Conservation (phyloP, 2,329 filamentous ascomycete genomes). For the Aspergillus terreus region DNA sequence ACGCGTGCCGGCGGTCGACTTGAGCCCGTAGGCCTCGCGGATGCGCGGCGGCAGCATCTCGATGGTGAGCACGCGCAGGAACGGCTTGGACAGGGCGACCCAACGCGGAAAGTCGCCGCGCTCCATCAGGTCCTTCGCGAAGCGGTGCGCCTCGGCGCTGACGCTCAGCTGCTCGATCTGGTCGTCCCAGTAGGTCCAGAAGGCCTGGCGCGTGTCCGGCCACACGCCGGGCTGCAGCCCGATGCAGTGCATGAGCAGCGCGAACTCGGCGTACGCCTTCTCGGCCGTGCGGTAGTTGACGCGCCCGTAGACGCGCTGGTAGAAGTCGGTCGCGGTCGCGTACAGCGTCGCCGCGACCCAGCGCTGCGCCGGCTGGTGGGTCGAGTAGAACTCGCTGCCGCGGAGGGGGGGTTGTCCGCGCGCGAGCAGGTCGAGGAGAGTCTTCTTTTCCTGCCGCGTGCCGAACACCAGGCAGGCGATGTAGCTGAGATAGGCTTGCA, state of each 20-base stretch:
- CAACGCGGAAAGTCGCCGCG: conserved; percentile 25
- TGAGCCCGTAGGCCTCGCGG: conserved; percentile 32
- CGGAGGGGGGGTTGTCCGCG: conserved; percentile 20
- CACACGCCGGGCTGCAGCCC: conserved; percentile 25
- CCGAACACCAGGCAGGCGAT: conserved; percentile 34
- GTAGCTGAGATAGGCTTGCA: conserved; percentile 30
- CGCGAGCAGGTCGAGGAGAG: conserved; percentile 23
- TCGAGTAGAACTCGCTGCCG: conserved; percentile 18
- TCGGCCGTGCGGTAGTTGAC: conserved; percentile 30
- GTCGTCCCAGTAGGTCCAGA: conserved; percentile 37
- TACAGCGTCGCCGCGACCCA: conserved; percentile 36
- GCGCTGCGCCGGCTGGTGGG: conserved; percentile 21
- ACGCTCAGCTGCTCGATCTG: conserved; percentile 26
- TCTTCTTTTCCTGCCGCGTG: conserved; percentile 25
- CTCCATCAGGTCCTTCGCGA: conserved; percentile 27
- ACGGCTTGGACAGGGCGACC: conserved; percentile 28
- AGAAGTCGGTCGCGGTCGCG: conserved; percentile 34
- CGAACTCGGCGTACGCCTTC: conserved; percentile 29
- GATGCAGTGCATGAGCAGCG: conserved; percentile 24
- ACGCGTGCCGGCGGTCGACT: conserved; percentile 23
- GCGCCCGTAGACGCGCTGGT: conserved; percentile 33
- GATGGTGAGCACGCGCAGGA: conserved; percentile 28
- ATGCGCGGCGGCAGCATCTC: conserved; percentile 33
- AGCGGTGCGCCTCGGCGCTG: conserved; percentile 24
- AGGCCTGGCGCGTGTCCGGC: conserved; percentile 28